Conservation (phyloP, 2,329 filamentous ascomycete species). For the Sphaerostilbella broomeana region DNA sequence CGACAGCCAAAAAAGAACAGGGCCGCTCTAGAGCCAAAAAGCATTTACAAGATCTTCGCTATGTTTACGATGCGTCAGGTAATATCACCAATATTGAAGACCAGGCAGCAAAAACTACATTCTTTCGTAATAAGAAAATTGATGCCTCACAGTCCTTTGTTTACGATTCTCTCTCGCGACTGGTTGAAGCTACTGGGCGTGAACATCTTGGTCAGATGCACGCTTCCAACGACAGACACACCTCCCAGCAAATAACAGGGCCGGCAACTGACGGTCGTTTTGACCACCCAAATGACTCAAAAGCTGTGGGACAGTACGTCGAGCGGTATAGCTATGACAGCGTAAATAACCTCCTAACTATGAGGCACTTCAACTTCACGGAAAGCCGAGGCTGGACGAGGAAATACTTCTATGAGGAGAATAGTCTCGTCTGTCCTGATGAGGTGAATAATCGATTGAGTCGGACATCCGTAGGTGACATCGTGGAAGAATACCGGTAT, state of each 20-base stretch:
- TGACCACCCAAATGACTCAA: background rate
- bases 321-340: background rate
- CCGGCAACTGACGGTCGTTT: too few relatives aligned
- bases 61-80: background rate
- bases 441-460: background rate
- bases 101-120: background rate
- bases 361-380: background rate
- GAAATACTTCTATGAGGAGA: background rate
- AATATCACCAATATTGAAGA: background rate
- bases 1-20: background rate
- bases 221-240: background rate
- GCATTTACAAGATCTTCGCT: background rate
- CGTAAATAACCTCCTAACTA: background rate
- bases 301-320: background rate
- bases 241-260: too few relatives aligned
- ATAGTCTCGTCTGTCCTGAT: background rate
- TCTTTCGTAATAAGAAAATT: background rate
- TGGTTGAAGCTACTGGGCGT: background rate
- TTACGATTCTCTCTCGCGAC: background rate
- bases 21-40: background rate
- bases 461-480: background rate
- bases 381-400: background rate
- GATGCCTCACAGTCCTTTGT: background rate
- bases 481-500: too few relatives aligned
- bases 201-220: background rate